Evolutionary conservation across 1,139 yeast genomes (phyloP), one percentile per base, ranked within the genome.

Genomic region (Magnusiomyces fungicola): DNA sequence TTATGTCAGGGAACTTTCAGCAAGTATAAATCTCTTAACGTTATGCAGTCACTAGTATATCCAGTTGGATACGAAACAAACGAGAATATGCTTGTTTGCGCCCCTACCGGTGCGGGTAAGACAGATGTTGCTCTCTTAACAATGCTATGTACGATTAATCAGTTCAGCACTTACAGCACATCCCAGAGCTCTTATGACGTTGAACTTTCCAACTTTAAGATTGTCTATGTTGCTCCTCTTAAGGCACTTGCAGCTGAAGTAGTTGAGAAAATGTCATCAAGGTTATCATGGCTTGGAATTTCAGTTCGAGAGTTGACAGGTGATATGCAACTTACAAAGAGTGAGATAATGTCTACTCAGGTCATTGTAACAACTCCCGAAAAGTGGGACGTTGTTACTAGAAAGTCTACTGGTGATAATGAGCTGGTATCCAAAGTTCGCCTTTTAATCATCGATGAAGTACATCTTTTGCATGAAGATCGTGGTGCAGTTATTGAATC

Each of bases 61-160:
- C 96, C 96, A 0, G 85, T 89, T 18, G 98, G 96, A 0, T 94
- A 92, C 63, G 80, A 83, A 50, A 84, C 97, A 5, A 90, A 88
- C 65, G 97, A 90, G 59, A 92, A 94, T 61, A 85, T 94, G 96
- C 73, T 92, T 47, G 90, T 92, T 1, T 92, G 98, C 78, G 99
- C 99, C 0, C 99, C 99, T 2, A 92, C 99, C 0, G 98, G 99
- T 74, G 97, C 98, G 6, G 99, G 99, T 76, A 92, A 92, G 63
- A 94, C 99, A 0, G 97, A 94, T 65, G 96, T 94, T 38, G 99
- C 99, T 0, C 70, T 94, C 60, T 69, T 92, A 39, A 75, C 97
- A 0, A 81, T 92, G 59, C 71, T 94, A 49, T 87, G 84, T 58
- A 79, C 94, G 0, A 83, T 92, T n/a, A 78, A 81, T 41, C 92